Percentiles rank a stretch among this genome's conserved stretches.
phyloP scores from a whole-genome alignment of 2,329 filamentous ascomycete genomes.

The Clarireedia hainanense region DNA sequence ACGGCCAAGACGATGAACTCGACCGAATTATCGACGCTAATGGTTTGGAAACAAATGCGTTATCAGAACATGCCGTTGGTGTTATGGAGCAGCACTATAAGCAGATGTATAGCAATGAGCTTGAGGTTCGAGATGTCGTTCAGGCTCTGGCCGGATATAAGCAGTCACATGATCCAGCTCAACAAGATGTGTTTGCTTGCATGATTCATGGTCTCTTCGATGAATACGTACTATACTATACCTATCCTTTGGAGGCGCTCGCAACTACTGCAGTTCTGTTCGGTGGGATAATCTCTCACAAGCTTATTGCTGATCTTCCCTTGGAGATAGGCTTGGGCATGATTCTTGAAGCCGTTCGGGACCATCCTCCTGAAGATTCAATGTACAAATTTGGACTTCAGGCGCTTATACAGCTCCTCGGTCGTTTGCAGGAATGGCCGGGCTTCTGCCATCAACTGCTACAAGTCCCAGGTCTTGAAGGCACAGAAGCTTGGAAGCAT shows the following conservation, averaged over 20 bases:
- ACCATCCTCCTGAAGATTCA: constrained; percentile 71
- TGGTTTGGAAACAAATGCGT: constrained; percentile 69
- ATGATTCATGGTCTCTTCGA: constrained; percentile 98
- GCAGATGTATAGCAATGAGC: constrained; percentile 91
- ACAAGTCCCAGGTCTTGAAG: constrained; percentile 72
- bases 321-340: constrained; percentile 92
- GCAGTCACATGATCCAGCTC: constrained; percentile 69
- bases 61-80: constrained; percentile 70
- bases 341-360: constrained; percentile 92
- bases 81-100: constrained; percentile 98
- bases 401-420: constrained; percentile 80
- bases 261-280: constrained; percentile 95
- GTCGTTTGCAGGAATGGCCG: constrained; percentile 86
- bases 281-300: constrained; percentile 91
- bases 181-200: constrained; percentile 93
- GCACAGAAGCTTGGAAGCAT: constrained; percentile 76
- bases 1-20: constrained; percentile 66
- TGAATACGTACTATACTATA: constrained; percentile 90
- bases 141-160: constrained; percentile 82
- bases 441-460: constrained; percentile 82
- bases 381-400: constrained; percentile 99
- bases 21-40: constrained; percentile 88
- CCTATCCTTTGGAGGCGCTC: constrained; percentile 92
- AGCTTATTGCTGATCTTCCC: constrained; percentile 81
- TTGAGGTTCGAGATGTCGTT: constrained; percentile 79